Percentiles rank a stretch among this genome's conserved stretches.
These are phyloP conservation scores for Claviceps fusiformis DNA, from an alignment of 2,329 filamentous ascomycete genomes.

Conservation along the genomic window DNA sequence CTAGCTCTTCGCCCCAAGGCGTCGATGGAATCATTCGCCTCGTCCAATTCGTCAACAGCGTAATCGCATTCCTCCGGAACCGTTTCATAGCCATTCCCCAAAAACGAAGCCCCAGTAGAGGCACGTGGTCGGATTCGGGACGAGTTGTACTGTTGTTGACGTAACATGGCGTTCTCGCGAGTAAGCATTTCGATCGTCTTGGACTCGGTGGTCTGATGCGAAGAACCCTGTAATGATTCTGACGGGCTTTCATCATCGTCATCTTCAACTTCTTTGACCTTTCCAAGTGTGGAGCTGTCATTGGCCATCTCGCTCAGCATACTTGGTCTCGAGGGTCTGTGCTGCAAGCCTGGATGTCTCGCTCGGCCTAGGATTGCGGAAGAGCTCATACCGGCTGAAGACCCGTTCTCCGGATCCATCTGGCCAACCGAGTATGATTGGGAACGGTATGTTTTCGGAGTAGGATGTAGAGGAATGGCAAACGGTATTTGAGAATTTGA, in stretches of 20 bases:
- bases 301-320: slow-evolving; percentile 61
- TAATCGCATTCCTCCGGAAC: slow-evolving; percentile 55
- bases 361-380: slow-evolving; percentile 38
- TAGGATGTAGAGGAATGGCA: slow-evolving; percentile 75
- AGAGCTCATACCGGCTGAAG: slow-evolving; percentile 27
- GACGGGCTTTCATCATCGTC: slow-evolving; percentile 48
- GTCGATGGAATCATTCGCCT: slow-evolving; percentile 37
- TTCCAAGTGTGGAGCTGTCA: slow-evolving; percentile 47
- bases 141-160: slow-evolving; percentile 32
- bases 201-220: slow-evolving; percentile 41
- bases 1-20: slow-evolving; percentile 33
- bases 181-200: slow-evolving; percentile 51
- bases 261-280: slow-evolving; percentile 57
- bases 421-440: slow-evolving; percentile 96
- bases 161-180: slow-evolving; percentile 48
- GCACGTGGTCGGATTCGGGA: slow-evolving; percentile 43
- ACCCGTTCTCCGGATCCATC: slow-evolving; percentile 52
- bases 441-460: slow-evolving; percentile 84
- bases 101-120: slow-evolving; percentile 39
- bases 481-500: slow-evolving; percentile 63
- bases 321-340: slow-evolving; percentile 67
- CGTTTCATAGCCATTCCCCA: slow-evolving; percentile 43
- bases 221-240: slow-evolving; percentile 33
- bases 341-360: slow-evolving; percentile 57
- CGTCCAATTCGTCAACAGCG: slow-evolving; percentile 60